These are phyloP conservation scores for Aureobasidium mangrovei DNA, from an alignment of 2,329 filamentous ascomycete genomes.

Conservation along the genomic window DNA sequence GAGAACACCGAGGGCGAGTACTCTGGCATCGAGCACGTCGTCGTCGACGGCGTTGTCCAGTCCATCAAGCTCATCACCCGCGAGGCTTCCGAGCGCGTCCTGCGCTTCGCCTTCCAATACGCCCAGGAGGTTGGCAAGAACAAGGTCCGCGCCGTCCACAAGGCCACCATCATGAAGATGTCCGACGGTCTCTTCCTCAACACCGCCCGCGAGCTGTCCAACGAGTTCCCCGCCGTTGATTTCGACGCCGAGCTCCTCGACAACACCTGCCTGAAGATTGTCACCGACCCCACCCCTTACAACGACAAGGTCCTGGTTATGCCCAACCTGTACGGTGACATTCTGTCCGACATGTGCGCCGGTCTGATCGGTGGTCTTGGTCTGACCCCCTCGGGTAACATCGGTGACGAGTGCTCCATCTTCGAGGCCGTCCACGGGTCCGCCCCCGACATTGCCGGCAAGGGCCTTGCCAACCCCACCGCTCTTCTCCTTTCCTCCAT, in stretches of 20 bases:
- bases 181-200: slow-evolving; percentile 95
- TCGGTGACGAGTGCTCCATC: slow-evolving; percentile 97
- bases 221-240: slow-evolving; percentile 92
- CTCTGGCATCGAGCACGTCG: slow-evolving; percentile 96
- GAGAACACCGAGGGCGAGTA: slow-evolving; percentile 99
- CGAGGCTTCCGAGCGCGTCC: slow-evolving; percentile 87
- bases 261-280: slow-evolving; percentile 99
- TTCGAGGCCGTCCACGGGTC: slow-evolving; percentile 99
- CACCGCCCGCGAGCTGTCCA: slow-evolving; percentile 74
- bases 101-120: slow-evolving; percentile 97
- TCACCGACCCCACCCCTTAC: slow-evolving; percentile 90
- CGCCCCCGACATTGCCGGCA: slow-evolving; percentile 91
- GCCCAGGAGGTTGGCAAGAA: slow-evolving; percentile 85
- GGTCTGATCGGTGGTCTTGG: slow-evolving; percentile 96
- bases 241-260: slow-evolving; percentile 97
- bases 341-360: slow-evolving; percentile 98
- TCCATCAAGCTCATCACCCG: slow-evolving; percentile 99
- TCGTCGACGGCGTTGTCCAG: slow-evolving; percentile 96
- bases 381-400: slow-evolving; percentile 95
- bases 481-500: slow-evolving; percentile 90
- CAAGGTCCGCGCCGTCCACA: slow-evolving; percentile 97
- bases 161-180: slow-evolving; percentile 99
- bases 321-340: slow-evolving; percentile 98
- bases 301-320: slow-evolving; percentile 98
- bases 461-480: slow-evolving; percentile 94